Evolutionary conservation across 208 protist species (phyloP).

Genomic region (Trypanosoma avium): DNA sequence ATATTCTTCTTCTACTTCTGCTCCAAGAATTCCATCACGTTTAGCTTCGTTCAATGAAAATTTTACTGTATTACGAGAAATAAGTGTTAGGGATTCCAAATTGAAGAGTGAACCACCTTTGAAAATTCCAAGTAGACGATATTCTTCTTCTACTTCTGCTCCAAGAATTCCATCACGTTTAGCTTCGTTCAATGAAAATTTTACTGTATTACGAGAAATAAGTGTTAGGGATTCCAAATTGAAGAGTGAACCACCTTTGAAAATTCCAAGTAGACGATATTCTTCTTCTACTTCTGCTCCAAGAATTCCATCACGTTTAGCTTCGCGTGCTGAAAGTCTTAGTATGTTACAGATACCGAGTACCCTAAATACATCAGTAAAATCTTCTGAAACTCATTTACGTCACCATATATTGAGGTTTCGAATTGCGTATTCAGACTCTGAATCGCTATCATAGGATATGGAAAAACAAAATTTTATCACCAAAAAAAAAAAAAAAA

Average conservation of each 20-base stretch:
- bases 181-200: no score
- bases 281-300: constrained; percentile 1
- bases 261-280: constrained; percentile 1
- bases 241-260: constrained; percentile 4
- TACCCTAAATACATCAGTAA: not conserved
- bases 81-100: no score
- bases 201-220: no score
- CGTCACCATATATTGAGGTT: not conserved
- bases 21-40: constrained; percentile 4
- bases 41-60: no score
- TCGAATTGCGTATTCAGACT: constrained; percentile 14
- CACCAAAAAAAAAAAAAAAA: not conserved
- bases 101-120: constrained; percentile 8
- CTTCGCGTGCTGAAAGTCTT: not conserved
- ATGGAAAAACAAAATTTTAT: no score
- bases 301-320: not conserved
- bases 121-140: not conserved
- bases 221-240: no score
- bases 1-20: constrained; percentile 1
- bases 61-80: no score
- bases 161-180: constrained; percentile 7
- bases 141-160: not conserved
- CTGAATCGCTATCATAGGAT: no score
- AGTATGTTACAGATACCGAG: not conserved
- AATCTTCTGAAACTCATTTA: not conserved